Evolutionary conservation across 2,329 filamentous ascomycete species (phyloP).

Genomic region (Chalara sp.): DNA sequence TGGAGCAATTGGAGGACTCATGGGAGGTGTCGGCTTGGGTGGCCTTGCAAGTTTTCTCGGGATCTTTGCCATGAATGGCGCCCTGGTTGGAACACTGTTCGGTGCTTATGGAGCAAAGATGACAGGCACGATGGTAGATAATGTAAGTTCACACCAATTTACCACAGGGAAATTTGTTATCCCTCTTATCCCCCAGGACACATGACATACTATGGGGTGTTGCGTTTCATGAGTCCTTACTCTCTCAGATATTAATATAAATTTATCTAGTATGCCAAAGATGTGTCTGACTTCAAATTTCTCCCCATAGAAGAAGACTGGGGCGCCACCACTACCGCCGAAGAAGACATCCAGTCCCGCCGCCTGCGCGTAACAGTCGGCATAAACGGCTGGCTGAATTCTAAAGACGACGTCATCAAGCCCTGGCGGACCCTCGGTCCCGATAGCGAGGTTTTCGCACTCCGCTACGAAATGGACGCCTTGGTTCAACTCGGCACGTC

Average conservation of each 20-base stretch:
- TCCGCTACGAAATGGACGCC: constrained; percentile 76
- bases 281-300: constrained; percentile 78
- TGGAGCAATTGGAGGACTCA: constrained; percentile 74
- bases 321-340: constrained; percentile 16
- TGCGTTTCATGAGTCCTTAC: no score
- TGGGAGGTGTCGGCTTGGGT: constrained; percentile 79
- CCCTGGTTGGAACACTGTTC: constrained; percentile 80
- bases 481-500: constrained; percentile 70
- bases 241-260: no score
- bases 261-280: constrained; percentile 56
- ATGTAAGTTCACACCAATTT: constrained; percentile 20
- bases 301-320: constrained; percentile 55
- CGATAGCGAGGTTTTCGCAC: constrained; percentile 73
- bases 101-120: constrained; percentile 80
- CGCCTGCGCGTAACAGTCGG: constrained; percentile 76
- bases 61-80: constrained; percentile 77
- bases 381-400: constrained; percentile 78
- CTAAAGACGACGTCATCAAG: constrained; percentile 66
- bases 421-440: constrained; percentile 73
- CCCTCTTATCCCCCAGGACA: no score
- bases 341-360: constrained; percentile 29
- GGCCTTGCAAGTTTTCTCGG: constrained; percentile 82
- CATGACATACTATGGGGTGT: no score
- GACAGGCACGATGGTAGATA: constrained; percentile 78
- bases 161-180: no score